Evolutionary conservation across 73 alveolate species (phyloP).

Genomic region (Paramecium biaurelia): DNA sequence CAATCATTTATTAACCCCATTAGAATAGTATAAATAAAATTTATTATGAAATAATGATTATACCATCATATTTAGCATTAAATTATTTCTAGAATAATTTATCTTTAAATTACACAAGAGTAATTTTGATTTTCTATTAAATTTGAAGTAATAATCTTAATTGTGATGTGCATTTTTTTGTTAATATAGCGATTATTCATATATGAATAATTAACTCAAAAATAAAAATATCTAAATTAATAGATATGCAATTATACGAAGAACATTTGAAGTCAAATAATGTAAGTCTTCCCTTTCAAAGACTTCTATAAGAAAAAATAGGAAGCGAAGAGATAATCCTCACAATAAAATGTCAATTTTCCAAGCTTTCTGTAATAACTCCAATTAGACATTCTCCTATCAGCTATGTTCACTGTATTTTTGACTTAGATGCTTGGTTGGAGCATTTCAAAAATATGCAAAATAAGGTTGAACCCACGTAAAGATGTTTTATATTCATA

Average conservation of each 20-base stretch:
- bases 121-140: neutral
- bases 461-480: neutral
- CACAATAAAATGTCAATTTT: neutral
- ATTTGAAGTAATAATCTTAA: too few relatives aligned
- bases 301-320: neutral
- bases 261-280: neutral
- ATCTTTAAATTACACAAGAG: too few relatives aligned
- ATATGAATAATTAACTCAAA: neutral
- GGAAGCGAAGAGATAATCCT: neutral
- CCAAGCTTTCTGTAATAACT: neutral
- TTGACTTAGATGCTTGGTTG: neutral
- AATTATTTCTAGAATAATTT: too few relatives aligned
- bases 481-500: neutral
- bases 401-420: neutral
- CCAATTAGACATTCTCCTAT: slow-evolving; percentile 24
- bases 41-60: too few relatives aligned
- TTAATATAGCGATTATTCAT: neutral
- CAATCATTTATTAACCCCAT: too few relatives aligned
- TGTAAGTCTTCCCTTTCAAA: neutral
- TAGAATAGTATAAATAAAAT: too few relatives aligned
- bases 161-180: neutral
- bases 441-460: neutral
- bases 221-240: neutral
- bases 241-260: neutral
- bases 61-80: too few relatives aligned